Base-by-base conservation (phyloP, 2,329 filamentous ascomycete species). In the Talaromyces sp. region DNA sequence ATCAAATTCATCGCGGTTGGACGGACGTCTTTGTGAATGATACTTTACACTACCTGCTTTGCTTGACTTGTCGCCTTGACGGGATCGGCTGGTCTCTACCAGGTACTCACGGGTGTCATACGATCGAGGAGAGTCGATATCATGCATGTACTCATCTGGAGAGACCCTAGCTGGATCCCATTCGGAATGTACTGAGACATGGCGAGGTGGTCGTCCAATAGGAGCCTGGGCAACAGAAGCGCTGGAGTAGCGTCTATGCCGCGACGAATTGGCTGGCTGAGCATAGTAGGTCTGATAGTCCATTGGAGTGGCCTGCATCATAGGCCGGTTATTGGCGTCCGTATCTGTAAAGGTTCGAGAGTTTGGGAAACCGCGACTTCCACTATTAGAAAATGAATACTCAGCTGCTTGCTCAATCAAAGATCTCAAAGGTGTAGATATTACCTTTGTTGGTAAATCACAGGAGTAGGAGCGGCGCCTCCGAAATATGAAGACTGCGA, bases 1-100 rank as follows among this genome's bases (percentile, higher is more conserved):
- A 76, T 95, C 91, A 76, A 96, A 96, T 76, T 95, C 91, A 80
- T 96, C 91, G 65, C 91, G 84, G 78, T 93, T 93, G 46, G 89
- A 91, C 28, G 90, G 86, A 33, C 89, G 84, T 69, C 89, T 83
- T 72, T 90, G 88, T 44, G 77, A 75, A 63, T 75, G 70, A 64
- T 77, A 75, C 65, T 74, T 75, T 37, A 70, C 63, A 42, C 68
- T 66, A 68, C 69, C 64, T 72, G 73, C 63, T n/a, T 61, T 61
- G 48, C 9, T 18, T 16, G 68, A 60, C 48, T 69, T 71, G 58
- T 76, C 75, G 21, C 69, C 65, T 60, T 69, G 66, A 60, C 72
- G 71, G 52, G 72, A 72, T 63, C 68, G 73, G 57, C 58, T 56
- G 62, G 71, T 72, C 64, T 76, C 76, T 61, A 76, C 69, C 61